Evolutionary conservation across 2,329 filamentous ascomycete genomes (phyloP).

Genomic region (Hysterium pulicare): DNA sequence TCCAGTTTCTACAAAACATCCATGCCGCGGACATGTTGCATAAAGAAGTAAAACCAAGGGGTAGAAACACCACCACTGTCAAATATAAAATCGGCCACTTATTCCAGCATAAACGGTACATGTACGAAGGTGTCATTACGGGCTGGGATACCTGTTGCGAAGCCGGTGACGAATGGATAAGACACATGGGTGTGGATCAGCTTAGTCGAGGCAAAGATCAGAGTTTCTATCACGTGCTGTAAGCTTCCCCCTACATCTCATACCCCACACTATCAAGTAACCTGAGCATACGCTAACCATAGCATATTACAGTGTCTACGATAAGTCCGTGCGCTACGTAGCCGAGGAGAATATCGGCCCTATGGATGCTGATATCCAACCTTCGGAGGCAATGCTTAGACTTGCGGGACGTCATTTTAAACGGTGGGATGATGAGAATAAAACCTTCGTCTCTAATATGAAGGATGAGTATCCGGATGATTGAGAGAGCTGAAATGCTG

Average conservation of each 20-base stretch:
- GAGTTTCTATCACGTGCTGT: constrained; percentile 86
- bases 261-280: constrained; percentile 1
- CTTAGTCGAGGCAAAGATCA: constrained; percentile 60
- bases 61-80: constrained; percentile 15
- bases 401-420: constrained; percentile 85
- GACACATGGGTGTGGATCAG: constrained; percentile 59
- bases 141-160: constrained; percentile 73
- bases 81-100: constrained; percentile 65
- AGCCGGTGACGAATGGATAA: constrained; percentile 60
- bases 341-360: constrained; percentile 75
- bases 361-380: constrained; percentile 24
- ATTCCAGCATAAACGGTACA: constrained; percentile 77
- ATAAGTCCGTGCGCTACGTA: constrained; percentile 69
- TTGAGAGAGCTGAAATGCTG: no score
- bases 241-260: constrained; percentile 42
- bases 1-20: constrained; percentile 54
- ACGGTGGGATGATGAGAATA: constrained; percentile 66
- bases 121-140: constrained; percentile 76
- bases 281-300: constrained; percentile 1
- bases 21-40: constrained; percentile 55
- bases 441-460: constrained; percentile 79
- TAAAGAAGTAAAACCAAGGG: constrained; percentile 34
- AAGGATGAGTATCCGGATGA: constrained; percentile 83
- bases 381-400: constrained; percentile 60
- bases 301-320: constrained; percentile 52